Base-by-base conservation (phyloP, 2,329 filamentous ascomycete species). In the Colletotrichum gloeosporioides region DNA sequence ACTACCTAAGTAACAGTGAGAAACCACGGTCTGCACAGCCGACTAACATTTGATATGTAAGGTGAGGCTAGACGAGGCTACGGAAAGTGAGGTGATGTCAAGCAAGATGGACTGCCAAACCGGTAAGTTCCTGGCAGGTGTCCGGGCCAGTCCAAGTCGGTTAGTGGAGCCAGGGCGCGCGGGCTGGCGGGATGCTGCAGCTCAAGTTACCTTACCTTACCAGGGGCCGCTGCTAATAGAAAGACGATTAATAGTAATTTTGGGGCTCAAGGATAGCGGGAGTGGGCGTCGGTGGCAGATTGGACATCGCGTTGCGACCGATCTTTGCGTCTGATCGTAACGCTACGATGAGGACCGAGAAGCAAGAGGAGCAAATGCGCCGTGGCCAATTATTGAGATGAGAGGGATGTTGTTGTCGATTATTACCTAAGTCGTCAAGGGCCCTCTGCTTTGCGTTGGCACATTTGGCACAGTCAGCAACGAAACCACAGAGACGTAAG, bases 141-240 rank as follows among this genome's bases (percentile, higher is more conserved):
- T 53, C 39, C 39, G 16, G 63, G 15, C 25, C 63, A 25, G 66
- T 44, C 53, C 32, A 69, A 59, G 66, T 59, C 49, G 31, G 6
- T 31, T 34, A 65, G 69, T 59, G 70, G 64, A 70, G 44, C n/a
- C 4, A 65, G 61, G 25, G 70, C 53, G 61, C 16, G 69, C 57
- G 31, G 57, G 70, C 64, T 73, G 69, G 59, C 73, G 64, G 73
- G 59, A 69, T 53, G 73, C 57, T 73, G 70, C 70, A 69, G 55
- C 55, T 73, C 44, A 55, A 64, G 57, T 39, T 73, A 59, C 57
- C 57, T 61, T 73, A 59, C 27, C 57, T 32, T 32, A 32, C 70
- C 63, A 73, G 73, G 70, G 64, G 57, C 64, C 29, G 49, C 36
- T 69, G 57, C 39, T 63, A 64, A 63, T 64, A 55, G 44, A 36